Evolutionary conservation across 2,329 filamentous ascomycete genomes (phyloP).

Genomic region (Colletotrichum siamense): DNA sequence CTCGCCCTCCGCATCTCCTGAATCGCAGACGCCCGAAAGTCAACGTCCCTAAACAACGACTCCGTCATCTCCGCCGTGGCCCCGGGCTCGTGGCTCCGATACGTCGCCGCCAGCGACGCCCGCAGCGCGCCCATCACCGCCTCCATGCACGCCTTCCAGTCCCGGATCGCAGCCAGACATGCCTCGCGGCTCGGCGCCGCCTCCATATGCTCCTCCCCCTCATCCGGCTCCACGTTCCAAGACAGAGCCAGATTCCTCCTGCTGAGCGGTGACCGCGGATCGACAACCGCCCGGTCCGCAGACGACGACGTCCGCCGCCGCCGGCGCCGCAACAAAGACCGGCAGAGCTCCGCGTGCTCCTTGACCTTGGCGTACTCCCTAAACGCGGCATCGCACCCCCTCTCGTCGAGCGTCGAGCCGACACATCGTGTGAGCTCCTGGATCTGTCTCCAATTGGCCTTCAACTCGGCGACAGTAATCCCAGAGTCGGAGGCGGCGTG

Average conservation of each 20-base stretch:
- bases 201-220: constrained; percentile 16
- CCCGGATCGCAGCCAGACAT: constrained; percentile 42
- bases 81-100: constrained; percentile 49
- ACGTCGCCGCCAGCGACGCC: constrained; percentile 47
- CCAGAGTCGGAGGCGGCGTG: constrained; percentile 22
- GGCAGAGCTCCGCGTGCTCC: background rate
- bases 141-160: constrained; percentile 51
- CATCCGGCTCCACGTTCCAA: background rate
- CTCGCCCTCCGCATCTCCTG: constrained; percentile 51
- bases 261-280: background rate
- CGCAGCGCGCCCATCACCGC: constrained; percentile 45
- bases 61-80: constrained; percentile 48
- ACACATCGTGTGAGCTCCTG: constrained; percentile 40
- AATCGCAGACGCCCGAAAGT: constrained; percentile 47
- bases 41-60: constrained; percentile 45
- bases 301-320: background rate
- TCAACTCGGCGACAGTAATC: constrained; percentile 31
- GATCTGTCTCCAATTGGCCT: constrained; percentile 40
- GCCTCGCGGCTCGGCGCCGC: constrained; percentile 29
- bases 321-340: background rate
- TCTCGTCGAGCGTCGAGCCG: constrained; percentile 35
- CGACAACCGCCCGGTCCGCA: background rate
- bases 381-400: constrained; percentile 48
- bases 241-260: constrained; percentile 1
- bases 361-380: constrained; percentile 48